A percentile compares a stretch with the other conserved stretches of the same genome.
phyloP scores from a whole-genome alignment of 2,329 filamentous ascomycete species.

The Corinectria fuckeliana region DNA sequence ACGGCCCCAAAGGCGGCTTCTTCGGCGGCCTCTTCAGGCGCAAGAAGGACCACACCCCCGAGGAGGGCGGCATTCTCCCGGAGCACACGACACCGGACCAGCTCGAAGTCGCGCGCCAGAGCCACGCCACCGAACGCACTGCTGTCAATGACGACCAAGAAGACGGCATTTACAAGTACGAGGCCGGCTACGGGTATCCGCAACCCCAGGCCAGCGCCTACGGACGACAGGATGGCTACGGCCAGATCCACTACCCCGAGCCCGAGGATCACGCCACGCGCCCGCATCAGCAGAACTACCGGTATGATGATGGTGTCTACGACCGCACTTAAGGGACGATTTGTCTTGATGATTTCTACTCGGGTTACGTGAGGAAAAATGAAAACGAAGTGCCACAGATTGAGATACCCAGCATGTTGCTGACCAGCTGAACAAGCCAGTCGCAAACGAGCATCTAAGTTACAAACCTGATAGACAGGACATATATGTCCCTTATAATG shows the following conservation, averaged over 20 bases:
- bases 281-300: conserved; percentile 35
- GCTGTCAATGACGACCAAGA: conserved; percentile 40
- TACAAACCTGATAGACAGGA: conserved; percentile 17
- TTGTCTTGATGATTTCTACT: neutral
- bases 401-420: conserved; percentile 27
- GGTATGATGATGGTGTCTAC: conserved; percentile 49
- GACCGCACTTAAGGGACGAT: conserved; percentile 27
- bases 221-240: conserved; percentile 38
- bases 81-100: conserved; percentile 49
- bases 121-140: conserved; percentile 49
- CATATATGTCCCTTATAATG: conserved; percentile 20
- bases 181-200: conserved; percentile 31
- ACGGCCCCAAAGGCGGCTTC: conserved; percentile 45
- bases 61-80: conserved; percentile 45
- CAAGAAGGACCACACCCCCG: conserved; percentile 26
- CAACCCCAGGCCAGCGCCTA: conserved; percentile 28
- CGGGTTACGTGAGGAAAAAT: neutral
- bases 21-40: conserved; percentile 44
- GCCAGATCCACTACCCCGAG: conserved; percentile 37
- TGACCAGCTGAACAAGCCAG: conserved; percentile 8
- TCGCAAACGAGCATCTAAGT: conserved; percentile 18
- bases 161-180: conserved; percentile 35
- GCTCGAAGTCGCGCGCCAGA: conserved; percentile 48
- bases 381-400: conserved; percentile 5
- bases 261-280: conserved; percentile 27